Evolutionary conservation across 208 protist genomes (phyloP).

Genomic region (Trypanosomatidae sp.): DNA sequence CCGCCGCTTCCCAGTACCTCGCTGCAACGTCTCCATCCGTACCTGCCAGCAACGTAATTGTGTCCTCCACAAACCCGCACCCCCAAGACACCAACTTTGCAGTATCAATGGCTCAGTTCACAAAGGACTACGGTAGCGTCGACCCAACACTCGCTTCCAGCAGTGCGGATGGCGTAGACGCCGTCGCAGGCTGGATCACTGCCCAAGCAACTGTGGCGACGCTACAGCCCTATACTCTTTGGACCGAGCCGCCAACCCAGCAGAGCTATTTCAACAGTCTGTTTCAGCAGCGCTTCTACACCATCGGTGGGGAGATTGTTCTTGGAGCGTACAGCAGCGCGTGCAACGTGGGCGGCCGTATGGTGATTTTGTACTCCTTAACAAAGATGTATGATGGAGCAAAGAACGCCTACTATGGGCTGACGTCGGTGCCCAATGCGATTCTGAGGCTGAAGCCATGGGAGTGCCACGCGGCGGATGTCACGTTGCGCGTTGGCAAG

Average conservation of each 20-base stretch:
- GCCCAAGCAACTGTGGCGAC: constrained; percentile 4
- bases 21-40: neutral
- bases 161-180: constrained; percentile 4
- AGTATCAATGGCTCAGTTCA: constrained; percentile 1
- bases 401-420: constrained; percentile 3
- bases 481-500: constrained; percentile 8
- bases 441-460: constrained; percentile 12
- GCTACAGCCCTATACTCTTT: constrained; percentile 1
- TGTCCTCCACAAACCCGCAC: constrained; percentile 24
- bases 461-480: constrained; percentile 18
- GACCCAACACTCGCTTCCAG: neutral
- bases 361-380: constrained; percentile 24
- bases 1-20: constrained; percentile 3
- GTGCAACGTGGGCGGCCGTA: constrained; percentile 27
- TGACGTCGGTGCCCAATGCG: constrained; percentile 3
- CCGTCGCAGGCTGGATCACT: constrained; percentile 12
- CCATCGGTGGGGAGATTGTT: constrained; percentile 7
- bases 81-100: constrained; percentile 14
- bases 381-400: neutral
- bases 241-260: neutral
- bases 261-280: neutral
- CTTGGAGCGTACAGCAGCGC: constrained; percentile 6
- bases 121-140: neutral
- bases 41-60: constrained; percentile 1
- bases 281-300: constrained; percentile 2